These are phyloP conservation scores for Phialocephala sp. DNA, from an alignment of 2,329 filamentous ascomycete genomes.

Conservation along the genomic window DNA sequence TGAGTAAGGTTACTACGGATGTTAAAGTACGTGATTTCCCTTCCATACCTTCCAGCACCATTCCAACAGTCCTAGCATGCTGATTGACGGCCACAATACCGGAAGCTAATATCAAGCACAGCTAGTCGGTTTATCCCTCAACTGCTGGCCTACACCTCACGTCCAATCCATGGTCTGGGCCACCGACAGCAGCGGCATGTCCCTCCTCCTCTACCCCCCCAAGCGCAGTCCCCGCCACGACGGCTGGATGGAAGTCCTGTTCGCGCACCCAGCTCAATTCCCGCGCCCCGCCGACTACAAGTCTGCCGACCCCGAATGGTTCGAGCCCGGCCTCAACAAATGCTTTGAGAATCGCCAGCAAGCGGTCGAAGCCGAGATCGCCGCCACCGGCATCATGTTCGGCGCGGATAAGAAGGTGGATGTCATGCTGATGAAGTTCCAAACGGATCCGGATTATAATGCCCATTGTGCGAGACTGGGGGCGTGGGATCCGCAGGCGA, in stretches of 20 bases:
- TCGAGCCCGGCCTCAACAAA: slow-evolving; percentile 10
- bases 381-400: slow-evolving; percentile 8
- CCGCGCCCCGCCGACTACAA: slow-evolving; percentile 3
- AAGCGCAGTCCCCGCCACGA: slow-evolving; percentile 9
- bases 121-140: slow-evolving; percentile 32
- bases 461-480: slow-evolving; percentile 13
- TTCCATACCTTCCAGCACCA: too few species aligned
- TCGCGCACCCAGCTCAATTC: slow-evolving; percentile 2
- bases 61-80: too few species aligned
- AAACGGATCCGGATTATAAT: slow-evolving; percentile 13
- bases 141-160: slow-evolving; percentile 28
- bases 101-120: slow-evolving; percentile 10
- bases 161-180: slow-evolving; percentile 38
- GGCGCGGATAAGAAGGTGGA: slow-evolving; percentile 9
- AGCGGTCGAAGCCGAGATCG: slow-evolving; percentile 14
- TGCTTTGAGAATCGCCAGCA: slow-evolving; percentile 6
- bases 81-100: too few species aligned
- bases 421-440: slow-evolving; percentile 19
- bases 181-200: slow-evolving; percentile 29
- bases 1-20: slow-evolving; percentile 32
- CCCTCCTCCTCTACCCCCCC: slow-evolving; percentile 26
- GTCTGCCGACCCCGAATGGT: not conserved
- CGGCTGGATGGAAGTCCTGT: slow-evolving; percentile 16
- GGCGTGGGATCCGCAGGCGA: slow-evolving; percentile 12
- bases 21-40: slow-evolving; percentile 31